Conservation (phyloP, 2,329 filamentous ascomycete species). For the Claviceps maximensis region DNA sequence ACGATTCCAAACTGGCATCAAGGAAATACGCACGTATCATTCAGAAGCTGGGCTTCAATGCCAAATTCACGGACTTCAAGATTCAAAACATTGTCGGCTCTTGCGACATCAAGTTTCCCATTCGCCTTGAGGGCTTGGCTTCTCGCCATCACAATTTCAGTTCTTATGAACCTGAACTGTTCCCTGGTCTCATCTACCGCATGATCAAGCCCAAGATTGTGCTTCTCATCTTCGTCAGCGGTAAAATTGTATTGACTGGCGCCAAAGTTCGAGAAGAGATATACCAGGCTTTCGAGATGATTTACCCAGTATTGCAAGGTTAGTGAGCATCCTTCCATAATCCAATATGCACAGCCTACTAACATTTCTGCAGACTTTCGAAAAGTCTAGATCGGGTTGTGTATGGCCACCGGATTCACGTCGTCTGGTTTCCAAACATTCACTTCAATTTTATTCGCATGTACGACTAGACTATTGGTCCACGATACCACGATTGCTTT, state of each 20-base stretch:
- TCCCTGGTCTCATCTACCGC: constrained; percentile 98
- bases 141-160: constrained; percentile 98
- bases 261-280: constrained; percentile 98
- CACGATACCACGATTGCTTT: constrained; percentile 36
- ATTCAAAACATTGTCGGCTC: constrained; percentile 99
- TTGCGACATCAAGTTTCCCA: constrained; percentile 98
- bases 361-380: constrained; percentile 35
- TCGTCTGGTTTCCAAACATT: constrained; percentile 8
- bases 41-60: constrained; percentile 98
- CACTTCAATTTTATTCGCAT: constrained; percentile 15
- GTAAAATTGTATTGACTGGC: constrained; percentile 95
- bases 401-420: constrained; percentile 4
- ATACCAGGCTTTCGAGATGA: constrained; percentile 92
- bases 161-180: constrained; percentile 95
- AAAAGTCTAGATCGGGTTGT: constrained; percentile 32
- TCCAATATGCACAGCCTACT: background rate
- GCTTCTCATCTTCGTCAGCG: constrained; percentile 91
- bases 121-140: constrained; percentile 88
- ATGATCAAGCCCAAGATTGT: constrained; percentile 99
- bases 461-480: constrained; percentile 30
- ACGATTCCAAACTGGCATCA: constrained; percentile 91
- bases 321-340: constrained; percentile 16
- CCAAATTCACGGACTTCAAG: constrained; percentile 99
- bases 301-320: constrained; percentile 91
- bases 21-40: constrained; percentile 98